A percentile compares a stretch with the other conserved stretches of the same genome.
Evolutionary conservation across 169 alveolate genomes (phyloP).

Genomic region (Blepharisma undulans): DNA sequence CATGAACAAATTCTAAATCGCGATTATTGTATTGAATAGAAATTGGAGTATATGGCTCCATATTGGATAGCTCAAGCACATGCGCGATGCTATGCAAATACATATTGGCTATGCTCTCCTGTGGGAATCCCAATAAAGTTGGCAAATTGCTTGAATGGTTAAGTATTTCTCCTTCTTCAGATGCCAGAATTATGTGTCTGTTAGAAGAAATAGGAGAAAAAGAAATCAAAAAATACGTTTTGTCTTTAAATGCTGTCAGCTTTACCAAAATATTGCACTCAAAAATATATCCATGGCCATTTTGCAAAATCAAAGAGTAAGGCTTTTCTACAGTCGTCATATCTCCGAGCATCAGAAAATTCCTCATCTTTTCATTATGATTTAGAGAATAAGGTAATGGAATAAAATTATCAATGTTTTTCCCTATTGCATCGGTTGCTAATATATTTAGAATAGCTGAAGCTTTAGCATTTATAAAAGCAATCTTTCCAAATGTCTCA

Average conservation of each 20-base stretch:
- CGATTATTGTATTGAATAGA: not conserved
- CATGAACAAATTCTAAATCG: not conserved
- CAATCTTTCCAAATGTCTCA: not conserved
- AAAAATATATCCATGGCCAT: not conserved
- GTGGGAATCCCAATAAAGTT: not conserved
- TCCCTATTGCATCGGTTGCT: not conserved
- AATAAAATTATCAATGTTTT: no score
- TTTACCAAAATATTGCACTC: not conserved
- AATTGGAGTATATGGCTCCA: not conserved
- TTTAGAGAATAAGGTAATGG: not conserved
- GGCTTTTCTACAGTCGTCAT: not conserved
- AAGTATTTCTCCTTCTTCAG: not conserved
- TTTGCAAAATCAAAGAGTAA: not conserved
- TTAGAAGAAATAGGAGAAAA: not conserved
- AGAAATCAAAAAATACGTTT: not conserved
- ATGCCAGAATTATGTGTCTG: not conserved
- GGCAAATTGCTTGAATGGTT: not conserved
- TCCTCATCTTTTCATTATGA: not conserved
- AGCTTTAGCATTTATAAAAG: not conserved
- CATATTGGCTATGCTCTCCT: not conserved
- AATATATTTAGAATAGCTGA: not conserved
- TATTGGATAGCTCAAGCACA: not conserved
- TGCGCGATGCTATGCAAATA: not conserved
- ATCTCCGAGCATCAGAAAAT: not conserved
- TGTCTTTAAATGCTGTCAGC: not conserved